Conservation (phyloP, 345 rosid genomes). For the Kernera saxatilis region DNA sequence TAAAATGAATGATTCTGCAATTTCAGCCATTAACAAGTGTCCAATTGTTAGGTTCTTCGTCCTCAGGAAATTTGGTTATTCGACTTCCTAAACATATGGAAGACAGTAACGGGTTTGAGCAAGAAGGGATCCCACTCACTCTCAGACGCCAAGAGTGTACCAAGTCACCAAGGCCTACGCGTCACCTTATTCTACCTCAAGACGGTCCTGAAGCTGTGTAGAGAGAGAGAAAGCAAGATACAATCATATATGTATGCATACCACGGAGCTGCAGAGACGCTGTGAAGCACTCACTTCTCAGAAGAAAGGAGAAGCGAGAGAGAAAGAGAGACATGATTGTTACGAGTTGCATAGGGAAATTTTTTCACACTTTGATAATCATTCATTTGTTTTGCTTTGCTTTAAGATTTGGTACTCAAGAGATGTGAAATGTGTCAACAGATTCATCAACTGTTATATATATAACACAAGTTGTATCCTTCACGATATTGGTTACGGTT, state of each 20-base stretch:
- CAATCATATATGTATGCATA: not conserved
- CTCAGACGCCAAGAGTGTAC: slow-evolving; percentile 14
- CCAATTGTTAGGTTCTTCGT: not conserved
- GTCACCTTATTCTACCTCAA: slow-evolving; percentile 35
- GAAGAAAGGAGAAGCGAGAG: slow-evolving; percentile 19
- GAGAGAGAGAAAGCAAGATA: not conserved
- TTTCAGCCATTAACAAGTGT: not conserved
- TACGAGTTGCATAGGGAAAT: slow-evolving; percentile 6
- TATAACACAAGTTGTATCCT: not conserved
- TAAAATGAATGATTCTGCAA: not conserved
- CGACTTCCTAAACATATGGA: slow-evolving; percentile 38
- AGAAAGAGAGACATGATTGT: slow-evolving; percentile 16
- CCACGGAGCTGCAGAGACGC: slow-evolving; percentile 15
- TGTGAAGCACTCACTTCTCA: not conserved
- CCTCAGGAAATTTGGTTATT: slow-evolving; percentile 11
- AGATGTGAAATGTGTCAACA: slow-evolving; percentile 5
- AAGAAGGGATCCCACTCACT: slow-evolving; percentile 36
- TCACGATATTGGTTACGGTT: not conserved
- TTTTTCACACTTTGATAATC: not conserved
- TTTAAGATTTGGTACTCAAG: not conserved
- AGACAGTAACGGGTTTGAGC: slow-evolving; percentile 30
- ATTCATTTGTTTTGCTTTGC: slow-evolving; percentile 3
- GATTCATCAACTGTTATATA: not conserved
- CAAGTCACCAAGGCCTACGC: slow-evolving; percentile 40
- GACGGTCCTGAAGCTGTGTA: slow-evolving; percentile 44